phyloP scores from a whole-genome alignment of 495 filamentous ascomycete species.

The Penicillium cataractarum region DNA sequence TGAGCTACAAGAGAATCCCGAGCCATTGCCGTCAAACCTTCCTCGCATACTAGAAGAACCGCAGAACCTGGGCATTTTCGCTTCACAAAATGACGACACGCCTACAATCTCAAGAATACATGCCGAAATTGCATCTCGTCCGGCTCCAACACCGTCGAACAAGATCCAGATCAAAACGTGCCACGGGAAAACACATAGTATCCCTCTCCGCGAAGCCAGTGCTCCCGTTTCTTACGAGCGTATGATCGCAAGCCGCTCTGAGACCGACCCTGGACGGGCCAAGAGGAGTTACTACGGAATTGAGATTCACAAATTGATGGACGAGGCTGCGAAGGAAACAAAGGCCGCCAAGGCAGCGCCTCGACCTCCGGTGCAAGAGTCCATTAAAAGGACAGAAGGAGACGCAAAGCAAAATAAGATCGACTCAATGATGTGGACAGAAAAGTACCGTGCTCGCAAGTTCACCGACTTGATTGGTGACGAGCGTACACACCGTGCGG shows the following conservation, averaged over 20 bases:
- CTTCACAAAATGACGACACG: slow-evolving; percentile 8
- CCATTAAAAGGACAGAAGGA: slow-evolving; percentile 44
- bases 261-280: slow-evolving; percentile 68
- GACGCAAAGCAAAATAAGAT: slow-evolving; percentile 36
- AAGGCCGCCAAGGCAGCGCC: slow-evolving; percentile 30
- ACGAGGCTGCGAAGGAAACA: slow-evolving; percentile 61
- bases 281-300: slow-evolving; percentile 88
- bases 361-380: slow-evolving; percentile 30
- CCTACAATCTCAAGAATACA: slow-evolving; percentile 12
- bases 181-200: slow-evolving; percentile 62
- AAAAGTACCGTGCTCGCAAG: slow-evolving; percentile 88
- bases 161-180: slow-evolving; percentile 62
- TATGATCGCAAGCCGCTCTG: slow-evolving; percentile 70
- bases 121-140: slow-evolving; percentile 17
- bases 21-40: slow-evolving; percentile 15
- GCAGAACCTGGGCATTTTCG: background rate
- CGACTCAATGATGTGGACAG: slow-evolving; percentile 72
- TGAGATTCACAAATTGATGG: slow-evolving; percentile 80
- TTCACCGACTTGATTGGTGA: slow-evolving; percentile 95
- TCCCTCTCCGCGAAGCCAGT: slow-evolving; percentile 54
- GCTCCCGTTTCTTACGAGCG: slow-evolving; percentile 62
- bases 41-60: slow-evolving; percentile 1
- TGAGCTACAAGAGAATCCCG: slow-evolving; percentile 38
- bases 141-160: slow-evolving; percentile 22
- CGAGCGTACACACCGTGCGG: slow-evolving; percentile 88